Evolutionary conservation across 75 land plant genomes (phyloP), one percentile per base, ranked within the genome.

Genomic region (Sequoiadendron giganteum): DNA sequence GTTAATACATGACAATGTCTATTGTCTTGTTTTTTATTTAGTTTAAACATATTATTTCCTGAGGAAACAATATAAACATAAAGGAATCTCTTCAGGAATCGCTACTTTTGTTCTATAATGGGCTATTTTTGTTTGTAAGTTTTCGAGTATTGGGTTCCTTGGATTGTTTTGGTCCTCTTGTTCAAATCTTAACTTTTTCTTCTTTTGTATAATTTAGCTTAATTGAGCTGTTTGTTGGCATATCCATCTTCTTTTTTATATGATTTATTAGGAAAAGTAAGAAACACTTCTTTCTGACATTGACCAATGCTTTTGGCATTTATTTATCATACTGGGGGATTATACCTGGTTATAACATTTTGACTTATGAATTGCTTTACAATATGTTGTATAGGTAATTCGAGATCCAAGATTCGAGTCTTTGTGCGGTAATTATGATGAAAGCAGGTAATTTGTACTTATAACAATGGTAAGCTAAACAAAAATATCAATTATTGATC

Each of bases 351-450:
- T 19, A 43, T 43, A 21, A 43, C 28, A 80, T 40, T 70, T 16
- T 10, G 2, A 21, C n/a, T 19, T 0, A 80, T 42, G 25, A 80
- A 11, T 43, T 9, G 7, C 54, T 84, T 54, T 52, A 54, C 21
- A 54, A 32, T 84, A 32, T 85, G 36, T 68, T 52, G 76, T 89
- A 85, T 91, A 97, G 99, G 93, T 92, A 54, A 88, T 89, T 36
- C 91, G 93, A 61, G 99, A 97, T 79, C 99, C 97, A 75, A 91
- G 99, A 13, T 97, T 97, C 89, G 99, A 97, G 91, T 90, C 96
- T 42, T 86, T 97, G 83, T 96, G 95, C 88, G 97, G 97, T 21
- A 91, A 85, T 15, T 92, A 94, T 83, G 91, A 96, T 65, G 89
- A 81, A 45, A 91, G 93, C 32, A 92, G 96, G 99, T 96, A 85